Conservation (phyloP, 2,329 filamentous ascomycete genomes). For the Zopfia rhizophila region DNA sequence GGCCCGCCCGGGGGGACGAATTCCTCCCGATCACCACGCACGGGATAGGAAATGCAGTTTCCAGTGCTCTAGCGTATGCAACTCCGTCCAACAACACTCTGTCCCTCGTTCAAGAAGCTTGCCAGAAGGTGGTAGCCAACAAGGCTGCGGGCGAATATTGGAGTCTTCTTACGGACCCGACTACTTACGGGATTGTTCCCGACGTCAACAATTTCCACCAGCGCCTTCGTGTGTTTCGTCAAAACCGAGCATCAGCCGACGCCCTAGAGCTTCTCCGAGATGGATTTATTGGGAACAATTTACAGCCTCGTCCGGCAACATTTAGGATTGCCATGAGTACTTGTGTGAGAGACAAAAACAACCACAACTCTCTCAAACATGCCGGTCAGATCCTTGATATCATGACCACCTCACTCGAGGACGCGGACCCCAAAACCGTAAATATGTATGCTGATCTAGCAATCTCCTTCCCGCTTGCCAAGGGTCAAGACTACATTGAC, state of each 20-base stretch:
- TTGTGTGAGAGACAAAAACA: conserved; percentile 81
- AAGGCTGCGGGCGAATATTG: conserved; percentile 80
- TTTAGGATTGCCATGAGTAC: conserved; percentile 79
- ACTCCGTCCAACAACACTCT: conserved; percentile 67
- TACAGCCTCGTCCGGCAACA: conserved; percentile 56
- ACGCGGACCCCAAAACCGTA: conserved; percentile 42
- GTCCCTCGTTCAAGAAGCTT: conserved; percentile 73
- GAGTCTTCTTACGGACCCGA: conserved; percentile 70
- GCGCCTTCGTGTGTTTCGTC: conserved; percentile 74
- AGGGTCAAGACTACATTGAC: conserved; percentile 39
- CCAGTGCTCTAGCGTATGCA: conserved; percentile 54
- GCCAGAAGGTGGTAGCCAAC: conserved; percentile 69
- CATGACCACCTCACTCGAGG: conserved; percentile 39
- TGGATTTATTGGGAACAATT: conserved; percentile 40
- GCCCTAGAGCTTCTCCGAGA: conserved; percentile 67
- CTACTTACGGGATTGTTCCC: conserved; percentile 70
- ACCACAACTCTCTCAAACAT: conserved; percentile 72
- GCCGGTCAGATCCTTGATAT: conserved; percentile 71
- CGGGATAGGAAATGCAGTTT: conserved; percentile 34
- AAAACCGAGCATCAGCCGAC: conserved; percentile 72
- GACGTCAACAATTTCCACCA: conserved; percentile 76
- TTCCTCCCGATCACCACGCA: conserved; percentile 40
- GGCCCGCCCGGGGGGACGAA: conserved; percentile 38
- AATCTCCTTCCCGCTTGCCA: conserved; percentile 38
- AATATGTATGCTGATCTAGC: conserved; percentile 45